Percentiles rank a stretch among this genome's conserved stretches.
Evolutionary conservation across 73 alveolate species (phyloP).

Genomic region (Loxodes magnus): DNA sequence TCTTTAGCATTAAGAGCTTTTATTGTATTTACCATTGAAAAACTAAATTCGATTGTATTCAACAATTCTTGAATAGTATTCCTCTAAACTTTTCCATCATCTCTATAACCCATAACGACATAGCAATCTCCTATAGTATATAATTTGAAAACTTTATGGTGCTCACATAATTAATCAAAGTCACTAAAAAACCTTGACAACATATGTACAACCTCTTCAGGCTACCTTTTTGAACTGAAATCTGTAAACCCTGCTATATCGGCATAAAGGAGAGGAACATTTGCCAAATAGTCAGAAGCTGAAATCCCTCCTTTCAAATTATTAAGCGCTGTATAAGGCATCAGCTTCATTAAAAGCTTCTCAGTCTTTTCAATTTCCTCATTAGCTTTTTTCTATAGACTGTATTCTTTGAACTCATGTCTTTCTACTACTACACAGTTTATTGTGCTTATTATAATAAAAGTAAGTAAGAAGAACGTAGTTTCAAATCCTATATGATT

Average conservation of each 20-base stretch:
- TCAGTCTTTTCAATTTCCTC: background rate
- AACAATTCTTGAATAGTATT: constrained; percentile 82
- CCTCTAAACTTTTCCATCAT: constrained; percentile 69
- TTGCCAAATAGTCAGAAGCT: constrained; percentile 62
- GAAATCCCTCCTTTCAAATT: background rate
- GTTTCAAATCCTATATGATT: too few relatives aligned
- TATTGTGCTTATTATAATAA: too few relatives aligned
- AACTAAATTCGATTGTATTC: constrained; percentile 80
- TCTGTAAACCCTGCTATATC: constrained; percentile 77
- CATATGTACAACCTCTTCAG: constrained; percentile 83
- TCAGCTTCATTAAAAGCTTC: background rate
- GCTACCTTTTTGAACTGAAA: constrained; percentile 56
- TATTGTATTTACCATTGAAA: constrained; percentile 83
- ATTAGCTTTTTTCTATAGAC: too few relatives aligned
- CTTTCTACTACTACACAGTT: too few relatives aligned
- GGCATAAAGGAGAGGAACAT: constrained; percentile 85
- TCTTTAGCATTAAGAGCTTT: constrained; percentile 60
- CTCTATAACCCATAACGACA: constrained; percentile 87
- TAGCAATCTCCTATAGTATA: constrained; percentile 96
- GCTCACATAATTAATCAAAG: constrained; percentile 82
- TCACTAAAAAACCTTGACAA: constrained; percentile 77
- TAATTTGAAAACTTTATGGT: constrained; percentile 78
- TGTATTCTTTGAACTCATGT: too few relatives aligned
- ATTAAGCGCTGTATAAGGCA: background rate
- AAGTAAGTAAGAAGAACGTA: too few relatives aligned